These are phyloP conservation scores for Tricholoma matsutake DNA, from an alignment of 768 basidiomycete species.

Conservation along the genomic window DNA sequence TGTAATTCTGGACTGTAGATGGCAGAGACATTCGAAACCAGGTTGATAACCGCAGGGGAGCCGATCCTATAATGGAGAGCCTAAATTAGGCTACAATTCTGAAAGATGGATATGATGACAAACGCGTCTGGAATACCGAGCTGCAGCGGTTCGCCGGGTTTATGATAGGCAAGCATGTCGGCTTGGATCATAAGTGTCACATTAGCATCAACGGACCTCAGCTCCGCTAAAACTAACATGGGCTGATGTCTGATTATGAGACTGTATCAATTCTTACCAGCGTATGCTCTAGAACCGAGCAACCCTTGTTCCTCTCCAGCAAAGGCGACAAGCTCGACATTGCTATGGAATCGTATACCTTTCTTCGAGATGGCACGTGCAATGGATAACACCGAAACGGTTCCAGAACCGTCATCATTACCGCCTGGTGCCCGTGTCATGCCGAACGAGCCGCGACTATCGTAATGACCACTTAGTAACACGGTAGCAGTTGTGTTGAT, in stretches of 20 bases:
- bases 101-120: slow-evolving; percentile 18
- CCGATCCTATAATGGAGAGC: slow-evolving; percentile 55
- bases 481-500: slow-evolving; percentile 60
- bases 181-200: slow-evolving; percentile 85
- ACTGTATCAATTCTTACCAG: slow-evolving; percentile 50
- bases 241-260: background rate
- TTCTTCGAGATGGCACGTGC: slow-evolving; percentile 69
- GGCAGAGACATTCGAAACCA: slow-evolving; percentile 70
- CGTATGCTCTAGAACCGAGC: slow-evolving; percentile 73
- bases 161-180: slow-evolving; percentile 89
- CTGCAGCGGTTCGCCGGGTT: slow-evolving; percentile 74
- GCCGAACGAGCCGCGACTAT: slow-evolving; percentile 88
- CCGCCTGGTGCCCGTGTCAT: slow-evolving; percentile 58
- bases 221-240: slow-evolving; percentile 41
- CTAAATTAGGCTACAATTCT: background rate
- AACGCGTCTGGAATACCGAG: slow-evolving; percentile 76
- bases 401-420: slow-evolving; percentile 55
- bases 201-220: slow-evolving; percentile 57
- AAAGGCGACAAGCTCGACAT: slow-evolving; percentile 80
- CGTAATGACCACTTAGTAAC: slow-evolving; percentile 84
- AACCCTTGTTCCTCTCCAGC: slow-evolving; percentile 93
- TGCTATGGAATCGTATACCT: slow-evolving; percentile 66
- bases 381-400: slow-evolving; percentile 73
- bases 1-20: slow-evolving; percentile 80
- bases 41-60: slow-evolving; percentile 68